Conservation (phyloP, 140 eudicot genomes). For the Cichorium intybus region DNA sequence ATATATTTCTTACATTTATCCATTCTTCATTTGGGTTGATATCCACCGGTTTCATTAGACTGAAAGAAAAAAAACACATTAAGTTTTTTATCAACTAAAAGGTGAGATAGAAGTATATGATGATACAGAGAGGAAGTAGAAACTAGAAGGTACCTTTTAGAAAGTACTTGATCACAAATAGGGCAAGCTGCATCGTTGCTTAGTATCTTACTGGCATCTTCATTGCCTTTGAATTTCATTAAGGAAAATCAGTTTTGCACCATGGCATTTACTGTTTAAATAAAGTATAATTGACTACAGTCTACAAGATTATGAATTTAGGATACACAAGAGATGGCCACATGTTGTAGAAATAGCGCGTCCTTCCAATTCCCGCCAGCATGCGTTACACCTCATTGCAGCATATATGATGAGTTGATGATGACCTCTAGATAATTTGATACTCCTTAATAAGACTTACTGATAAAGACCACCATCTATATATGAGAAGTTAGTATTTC, state of each 20-base stretch:
- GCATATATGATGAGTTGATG: constrained; percentile 22
- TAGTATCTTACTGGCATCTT: constrained; percentile 90
- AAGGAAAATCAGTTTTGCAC: constrained; percentile 36
- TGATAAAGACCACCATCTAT: constrained; percentile 17
- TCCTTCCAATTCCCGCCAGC: constrained; percentile 98
- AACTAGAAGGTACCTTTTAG: constrained; percentile 62
- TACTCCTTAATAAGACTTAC: constrained; percentile 19
- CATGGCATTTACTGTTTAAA: constrained; percentile 10
- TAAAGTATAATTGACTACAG: constrained; percentile 16
- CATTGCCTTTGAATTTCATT: constrained; percentile 59
- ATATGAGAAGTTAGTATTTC: not conserved
- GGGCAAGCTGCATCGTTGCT: constrained; percentile 93
- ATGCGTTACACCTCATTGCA: constrained; percentile 95
- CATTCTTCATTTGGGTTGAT: constrained; percentile 91
- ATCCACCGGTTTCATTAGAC: constrained; percentile 94
- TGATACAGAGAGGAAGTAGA: not conserved
- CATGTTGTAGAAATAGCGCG: constrained; percentile 81
- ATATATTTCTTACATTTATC: constrained; percentile 70
- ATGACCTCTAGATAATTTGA: constrained; percentile 24
- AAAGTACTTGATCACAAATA: constrained; percentile 91
- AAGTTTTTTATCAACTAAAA: constrained; percentile 20
- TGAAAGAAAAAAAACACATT: constrained; percentile 34
- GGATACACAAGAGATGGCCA: constrained; percentile 94
- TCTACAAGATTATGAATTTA: constrained; percentile 13
- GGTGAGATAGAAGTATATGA: not conserved